Evolutionary conservation across 352 stramenopile genomes (phyloP), one percentile per base, ranked within the genome.

Genomic region (Peronospora destructor): DNA sequence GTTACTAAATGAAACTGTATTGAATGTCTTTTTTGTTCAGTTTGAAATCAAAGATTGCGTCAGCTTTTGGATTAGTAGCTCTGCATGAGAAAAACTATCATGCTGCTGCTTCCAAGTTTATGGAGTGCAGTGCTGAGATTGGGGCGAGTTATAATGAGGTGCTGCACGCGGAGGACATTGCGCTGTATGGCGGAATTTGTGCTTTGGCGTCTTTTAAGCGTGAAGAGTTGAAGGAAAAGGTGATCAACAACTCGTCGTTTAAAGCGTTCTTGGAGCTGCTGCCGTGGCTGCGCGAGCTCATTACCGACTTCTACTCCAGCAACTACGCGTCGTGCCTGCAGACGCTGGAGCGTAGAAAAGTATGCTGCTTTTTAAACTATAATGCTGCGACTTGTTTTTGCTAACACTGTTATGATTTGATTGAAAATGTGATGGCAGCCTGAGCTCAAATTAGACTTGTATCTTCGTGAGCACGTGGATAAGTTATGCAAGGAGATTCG

Each of bases 211-310:
- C 80, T 7, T 94, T 96, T 59, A 72, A 71, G 29, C 82, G 87
- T 21, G 64, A 86, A 44, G 76, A 95, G 33, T 52, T 96, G 25
- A 84, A 76, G 29, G 73, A 89, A 45, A 77, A 84, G 56, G 82
- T 95, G 41, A 87, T 95, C 59, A 85, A 94, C 56, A 91, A 91
- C 39, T 65, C 75, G 43, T 87, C 71, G 44, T 95, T 95, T 65
- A 93, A 94, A 51, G 71, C 79, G 0, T 94, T 95, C 43, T 50
- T 95, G 45, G 85, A 95, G 59, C 62, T 94, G 17, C 43, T 95
- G 29, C 86, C 86, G 2, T 89, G 77, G 70, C 50, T 95, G 21
- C 84, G 86, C 13, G 86, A 95, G 47, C 64, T 95, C 30, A 91
- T 95, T 45, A 77, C 68, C 10, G 86, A 91, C 34, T 95, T 95